These are phyloP conservation scores for Phytophthora palmivora DNA, from an alignment of 352 stramenopile species.

Conservation along the genomic window DNA sequence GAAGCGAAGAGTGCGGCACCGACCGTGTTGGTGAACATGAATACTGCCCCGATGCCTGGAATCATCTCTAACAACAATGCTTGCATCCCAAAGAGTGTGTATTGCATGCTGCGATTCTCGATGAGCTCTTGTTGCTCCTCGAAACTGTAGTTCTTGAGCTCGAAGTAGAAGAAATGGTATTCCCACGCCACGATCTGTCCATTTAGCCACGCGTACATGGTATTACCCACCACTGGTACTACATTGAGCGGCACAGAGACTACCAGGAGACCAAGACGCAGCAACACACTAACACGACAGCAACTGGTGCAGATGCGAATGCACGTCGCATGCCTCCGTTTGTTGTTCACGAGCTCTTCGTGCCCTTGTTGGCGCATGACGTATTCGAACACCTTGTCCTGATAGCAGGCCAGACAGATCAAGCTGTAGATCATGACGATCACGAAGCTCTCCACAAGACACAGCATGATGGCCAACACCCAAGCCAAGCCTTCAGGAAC, in stretches of 20 bases:
- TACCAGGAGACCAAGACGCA: conserved; percentile 51
- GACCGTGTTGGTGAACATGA: conserved; percentile 70
- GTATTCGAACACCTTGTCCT: conserved; percentile 62
- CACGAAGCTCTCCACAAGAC: conserved; percentile 64
- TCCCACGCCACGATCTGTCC: conserved; percentile 60
- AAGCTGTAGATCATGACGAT: conserved; percentile 61
- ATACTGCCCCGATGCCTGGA: conserved; percentile 52
- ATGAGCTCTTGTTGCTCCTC: conserved; percentile 57
- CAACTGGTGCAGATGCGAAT: conserved; percentile 46
- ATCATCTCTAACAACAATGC: conserved; percentile 66
- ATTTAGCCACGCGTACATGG: conserved; percentile 63
- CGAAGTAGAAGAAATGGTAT: conserved; percentile 72
- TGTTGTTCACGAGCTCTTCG: conserved; percentile 47
- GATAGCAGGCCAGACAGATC: conserved; percentile 53
- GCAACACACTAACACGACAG: conserved; percentile 54
- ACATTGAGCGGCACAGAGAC: conserved; percentile 61
- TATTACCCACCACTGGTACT: conserved; percentile 56
- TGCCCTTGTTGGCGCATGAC: conserved; percentile 52
- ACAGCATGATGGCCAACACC: conserved; percentile 59
- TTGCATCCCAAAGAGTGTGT: conserved; percentile 63
- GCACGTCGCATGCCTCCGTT: conserved; percentile 45
- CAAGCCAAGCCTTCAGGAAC: conserved; percentile 50
- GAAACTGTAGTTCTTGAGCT: conserved; percentile 57
- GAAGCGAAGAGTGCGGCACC: conserved; percentile 61
- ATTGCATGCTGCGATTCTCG: conserved; percentile 46